These are phyloP conservation scores for Suillus sp. DNA, from an alignment of 768 basidiomycete species.

Conservation along the genomic window DNA sequence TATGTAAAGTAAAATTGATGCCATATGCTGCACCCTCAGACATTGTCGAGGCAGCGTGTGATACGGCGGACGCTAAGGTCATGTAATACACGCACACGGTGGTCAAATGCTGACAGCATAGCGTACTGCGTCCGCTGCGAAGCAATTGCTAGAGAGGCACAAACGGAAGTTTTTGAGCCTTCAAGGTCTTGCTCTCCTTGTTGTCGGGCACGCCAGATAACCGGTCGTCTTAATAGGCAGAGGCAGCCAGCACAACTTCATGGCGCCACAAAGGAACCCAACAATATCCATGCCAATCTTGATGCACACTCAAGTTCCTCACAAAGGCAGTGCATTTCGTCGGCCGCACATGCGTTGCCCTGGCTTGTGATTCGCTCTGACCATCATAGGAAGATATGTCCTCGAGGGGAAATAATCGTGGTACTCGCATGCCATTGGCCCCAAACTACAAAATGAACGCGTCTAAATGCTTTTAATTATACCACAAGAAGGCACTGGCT, in stretches of 20 bases:
- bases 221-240: neutral
- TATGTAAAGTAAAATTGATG: neutral
- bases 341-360: neutral
- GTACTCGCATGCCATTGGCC: neutral
- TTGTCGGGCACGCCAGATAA: neutral
- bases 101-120: neutral
- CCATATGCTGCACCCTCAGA: too few relatives aligned
- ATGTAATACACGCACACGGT: neutral
- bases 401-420: neutral
- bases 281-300: neutral
- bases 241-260: neutral
- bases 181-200: neutral
- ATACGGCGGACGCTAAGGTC: neutral
- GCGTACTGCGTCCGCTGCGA: conserved; percentile 2
- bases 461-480: neutral
- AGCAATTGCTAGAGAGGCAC: neutral
- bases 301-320: neutral
- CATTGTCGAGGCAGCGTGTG: conserved; percentile 4
- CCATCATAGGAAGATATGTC: neutral
- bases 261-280: neutral
- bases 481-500: neutral
- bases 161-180: neutral
- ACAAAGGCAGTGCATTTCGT: neutral
- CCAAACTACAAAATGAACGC: neutral
- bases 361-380: neutral